Evolutionary conservation across 2,329 filamentous ascomycete genomes (phyloP).

Genomic region (Elsinoe batatas): DNA sequence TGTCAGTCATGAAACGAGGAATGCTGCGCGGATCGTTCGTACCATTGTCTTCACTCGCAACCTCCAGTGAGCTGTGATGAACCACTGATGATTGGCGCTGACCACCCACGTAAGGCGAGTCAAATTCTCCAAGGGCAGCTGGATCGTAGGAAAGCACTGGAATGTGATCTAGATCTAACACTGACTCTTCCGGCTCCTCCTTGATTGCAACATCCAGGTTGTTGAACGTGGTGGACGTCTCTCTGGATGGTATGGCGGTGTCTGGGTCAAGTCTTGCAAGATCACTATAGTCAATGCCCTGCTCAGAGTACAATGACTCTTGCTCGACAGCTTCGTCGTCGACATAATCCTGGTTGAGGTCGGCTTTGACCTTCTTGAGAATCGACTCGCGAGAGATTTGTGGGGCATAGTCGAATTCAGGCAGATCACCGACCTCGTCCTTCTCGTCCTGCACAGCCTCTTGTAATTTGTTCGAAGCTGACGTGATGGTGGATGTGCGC

Average conservation of each 20-base stretch:
- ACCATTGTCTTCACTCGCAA: constrained; percentile 13
- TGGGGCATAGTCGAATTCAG: constrained; percentile 41
- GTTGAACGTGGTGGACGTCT: constrained; percentile 52
- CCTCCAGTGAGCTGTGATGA: constrained; percentile 39
- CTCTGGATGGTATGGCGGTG: constrained; percentile 77
- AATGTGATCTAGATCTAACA: constrained; percentile 56
- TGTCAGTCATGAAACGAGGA: constrained; percentile 2
- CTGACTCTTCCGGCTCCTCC: constrained; percentile 49
- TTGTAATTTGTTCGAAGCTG: constrained; percentile 12
- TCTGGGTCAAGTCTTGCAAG: constrained; percentile 65
- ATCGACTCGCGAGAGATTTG: constrained; percentile 92
- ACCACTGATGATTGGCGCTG: constrained; percentile 43
- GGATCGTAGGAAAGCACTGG: constrained; percentile 32
- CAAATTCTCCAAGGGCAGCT: constrained; percentile 17
- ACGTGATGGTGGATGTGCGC: constrained; percentile 19
- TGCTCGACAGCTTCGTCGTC: constrained; percentile 21
- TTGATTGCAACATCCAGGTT: constrained; percentile 59
- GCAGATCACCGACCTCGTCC: constrained; percentile 27
- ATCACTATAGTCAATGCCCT: constrained; percentile 36
- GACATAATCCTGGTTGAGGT: constrained; percentile 41
- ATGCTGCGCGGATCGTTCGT: constrained; percentile 2
- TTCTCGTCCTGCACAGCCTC: constrained; percentile 18
- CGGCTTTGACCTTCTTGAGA: constrained; percentile 70
- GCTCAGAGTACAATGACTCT: constrained; percentile 52
- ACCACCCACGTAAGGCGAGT: background rate